Conservation (phyloP, 768 basidiomycete species). For the Auricularia cornea region DNA sequence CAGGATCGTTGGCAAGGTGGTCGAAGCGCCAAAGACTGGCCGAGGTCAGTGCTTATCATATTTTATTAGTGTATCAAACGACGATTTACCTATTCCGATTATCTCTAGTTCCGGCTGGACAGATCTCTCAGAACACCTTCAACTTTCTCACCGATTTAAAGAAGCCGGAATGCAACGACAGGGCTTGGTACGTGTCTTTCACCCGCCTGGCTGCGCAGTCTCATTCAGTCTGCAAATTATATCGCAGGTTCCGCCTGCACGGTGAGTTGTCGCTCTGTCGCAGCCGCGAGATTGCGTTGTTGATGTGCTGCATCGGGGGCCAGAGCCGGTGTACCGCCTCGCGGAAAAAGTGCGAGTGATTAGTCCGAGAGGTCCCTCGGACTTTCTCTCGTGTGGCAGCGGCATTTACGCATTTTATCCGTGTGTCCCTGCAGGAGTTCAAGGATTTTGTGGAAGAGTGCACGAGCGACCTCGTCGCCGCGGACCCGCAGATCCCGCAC, state of each 20-base stretch:
- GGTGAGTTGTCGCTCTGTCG: not conserved
- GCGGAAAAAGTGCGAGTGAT: conserved; percentile 48
- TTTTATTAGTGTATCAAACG: not conserved
- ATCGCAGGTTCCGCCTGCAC: not conserved
- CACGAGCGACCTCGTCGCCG: conserved; percentile 55
- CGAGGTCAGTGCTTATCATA: conserved; percentile 47
- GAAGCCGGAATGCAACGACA: conserved; percentile 73
- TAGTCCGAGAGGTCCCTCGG: not conserved
- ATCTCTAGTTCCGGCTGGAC: conserved; percentile 83
- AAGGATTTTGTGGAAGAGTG: conserved; percentile 71
- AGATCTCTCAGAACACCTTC: conserved; percentile 78
- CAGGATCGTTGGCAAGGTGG: conserved; percentile 64
- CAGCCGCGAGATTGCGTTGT: not conserved
- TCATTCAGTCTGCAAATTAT: not conserved
- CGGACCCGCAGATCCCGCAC: conserved; percentile 77
- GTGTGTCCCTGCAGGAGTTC: conserved; percentile 48
- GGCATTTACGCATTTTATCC: not conserved
- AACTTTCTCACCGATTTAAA: conserved; percentile 64
- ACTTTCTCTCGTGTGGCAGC: not conserved
- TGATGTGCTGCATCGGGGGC: not conserved
- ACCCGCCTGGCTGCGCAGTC: not conserved
- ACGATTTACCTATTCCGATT: not conserved
- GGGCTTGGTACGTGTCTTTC: conserved; percentile 51
- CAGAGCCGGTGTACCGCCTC: conserved; percentile 70
- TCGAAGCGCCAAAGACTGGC: conserved; percentile 78